phyloP scores from a whole-genome alignment of 2,329 filamentous ascomycete genomes.

The Tetracladium maxilliforme region DNA sequence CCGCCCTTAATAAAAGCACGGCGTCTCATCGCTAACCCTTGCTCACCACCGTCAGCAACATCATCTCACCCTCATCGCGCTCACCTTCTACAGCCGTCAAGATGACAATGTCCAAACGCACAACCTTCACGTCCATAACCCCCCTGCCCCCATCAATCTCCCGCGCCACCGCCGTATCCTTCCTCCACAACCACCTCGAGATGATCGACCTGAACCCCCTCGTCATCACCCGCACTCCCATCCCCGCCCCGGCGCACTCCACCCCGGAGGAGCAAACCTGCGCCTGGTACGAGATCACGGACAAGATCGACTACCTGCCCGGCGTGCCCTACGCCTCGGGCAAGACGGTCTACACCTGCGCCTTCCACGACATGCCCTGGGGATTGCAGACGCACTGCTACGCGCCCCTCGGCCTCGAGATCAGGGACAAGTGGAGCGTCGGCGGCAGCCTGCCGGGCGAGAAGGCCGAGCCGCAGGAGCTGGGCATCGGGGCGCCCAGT shows the following conservation, averaged over 20 bases:
- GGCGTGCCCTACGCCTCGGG: conserved; percentile 44
- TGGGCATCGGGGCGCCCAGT: conserved; percentile 49
- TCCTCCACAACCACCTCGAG: conserved; percentile 62
- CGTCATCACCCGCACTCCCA: conserved; percentile 55
- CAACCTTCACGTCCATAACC: conserved; percentile 63
- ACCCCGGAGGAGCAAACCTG: conserved; percentile 56
- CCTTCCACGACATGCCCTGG: conserved; percentile 59
- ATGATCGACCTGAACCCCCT: conserved; percentile 87
- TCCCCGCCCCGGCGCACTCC: conserved; percentile 51
- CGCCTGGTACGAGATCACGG: conserved; percentile 67
- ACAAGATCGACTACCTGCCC: conserved; percentile 63
- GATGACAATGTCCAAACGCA: conserved; percentile 53
- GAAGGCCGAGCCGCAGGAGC: conserved; percentile 45
- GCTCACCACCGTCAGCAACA: too few relatives aligned
- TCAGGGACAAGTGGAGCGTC: conserved; percentile 65
- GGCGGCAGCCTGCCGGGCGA: conserved; percentile 60
- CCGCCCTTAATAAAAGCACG: too few relatives aligned
- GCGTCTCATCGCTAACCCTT: too few relatives aligned
- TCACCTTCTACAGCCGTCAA: too few relatives aligned
- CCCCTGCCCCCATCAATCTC: conserved; percentile 56
- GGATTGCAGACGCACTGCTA: conserved; percentile 75
- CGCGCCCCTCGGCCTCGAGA: conserved; percentile 67
- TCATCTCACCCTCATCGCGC: too few relatives aligned
- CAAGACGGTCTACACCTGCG: conserved; percentile 64
- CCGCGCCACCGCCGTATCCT: conserved; percentile 55